Percentiles rank a stretch among this genome's conserved stretches.
phyloP scores from a whole-genome alignment of 768 basidiomycete genomes.

The Scleroderma citrinum region DNA sequence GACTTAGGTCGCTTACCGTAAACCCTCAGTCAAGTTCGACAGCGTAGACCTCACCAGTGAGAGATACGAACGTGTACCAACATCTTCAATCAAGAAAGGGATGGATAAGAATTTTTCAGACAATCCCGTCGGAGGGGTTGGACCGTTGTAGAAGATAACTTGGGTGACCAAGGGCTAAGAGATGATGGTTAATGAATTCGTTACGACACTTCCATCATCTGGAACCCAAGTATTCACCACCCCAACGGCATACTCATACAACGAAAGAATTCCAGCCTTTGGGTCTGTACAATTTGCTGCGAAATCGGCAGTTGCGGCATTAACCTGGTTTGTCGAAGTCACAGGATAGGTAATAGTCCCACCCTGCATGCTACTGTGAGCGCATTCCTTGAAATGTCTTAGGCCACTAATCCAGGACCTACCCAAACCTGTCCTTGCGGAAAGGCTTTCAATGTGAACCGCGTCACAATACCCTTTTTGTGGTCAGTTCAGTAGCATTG shows the following conservation, averaged over 20 bases:
- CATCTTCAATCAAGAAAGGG: conserved; percentile 1
- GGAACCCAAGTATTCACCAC: too few species aligned
- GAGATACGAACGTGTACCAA: conserved; percentile 17
- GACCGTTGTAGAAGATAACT: conserved; percentile 55
- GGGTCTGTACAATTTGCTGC: conserved; percentile 13
- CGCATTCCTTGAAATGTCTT: neutral
- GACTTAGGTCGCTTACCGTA: conserved; percentile 20
- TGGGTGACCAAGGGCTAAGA: conserved; percentile 1
- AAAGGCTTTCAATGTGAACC: conserved; percentile 46
- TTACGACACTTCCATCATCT: too few species aligned
- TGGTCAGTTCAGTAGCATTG: neutral
- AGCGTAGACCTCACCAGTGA: conserved; percentile 22
- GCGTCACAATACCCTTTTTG: conserved; percentile 51
- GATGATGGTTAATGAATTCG: too few species aligned
- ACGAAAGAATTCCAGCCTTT: conserved; percentile 34
- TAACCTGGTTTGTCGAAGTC: conserved; percentile 11
- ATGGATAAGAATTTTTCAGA: conserved; percentile 27
- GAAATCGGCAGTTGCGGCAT: conserved; percentile 17
- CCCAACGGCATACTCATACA: conserved; percentile 33
- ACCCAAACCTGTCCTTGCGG: conserved; percentile 61
- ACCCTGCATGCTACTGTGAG: conserved; percentile 43
- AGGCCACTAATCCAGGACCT: conserved; percentile 14
- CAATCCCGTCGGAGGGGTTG: conserved; percentile 17
- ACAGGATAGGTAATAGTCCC: conserved; percentile 35
- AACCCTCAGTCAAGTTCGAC: conserved; percentile 12